A percentile compares a stretch with the other conserved stretches of the same genome.
Evolutionary conservation across 768 basidiomycete species (phyloP).

Genomic region (Hygrocybe punicea): DNA sequence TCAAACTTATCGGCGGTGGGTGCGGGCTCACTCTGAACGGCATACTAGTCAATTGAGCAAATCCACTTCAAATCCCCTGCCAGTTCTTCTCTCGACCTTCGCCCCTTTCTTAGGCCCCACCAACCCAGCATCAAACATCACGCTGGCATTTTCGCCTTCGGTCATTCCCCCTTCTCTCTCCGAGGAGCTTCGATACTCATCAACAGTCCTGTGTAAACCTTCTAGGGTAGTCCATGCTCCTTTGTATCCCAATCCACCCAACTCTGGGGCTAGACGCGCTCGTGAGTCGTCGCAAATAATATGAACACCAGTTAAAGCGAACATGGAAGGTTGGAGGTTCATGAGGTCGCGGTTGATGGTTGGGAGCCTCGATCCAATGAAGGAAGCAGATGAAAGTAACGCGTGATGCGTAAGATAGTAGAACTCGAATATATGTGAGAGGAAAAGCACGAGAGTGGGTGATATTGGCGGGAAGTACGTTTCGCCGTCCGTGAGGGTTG

Average conservation of each 20-base stretch:
- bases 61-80: not conserved
- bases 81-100: not conserved
- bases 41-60: not conserved
- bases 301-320: too few relatives aligned
- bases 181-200: slow-evolving; percentile 44
- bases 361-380: slow-evolving; percentile 5
- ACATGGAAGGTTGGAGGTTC: not conserved
- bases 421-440: slow-evolving; percentile 57
- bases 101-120: not conserved
- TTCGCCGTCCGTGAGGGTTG: slow-evolving; percentile 54
- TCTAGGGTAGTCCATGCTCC: slow-evolving; percentile 55
- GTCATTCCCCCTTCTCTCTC: slow-evolving; percentile 39
- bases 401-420: slow-evolving; percentile 39
- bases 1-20: too few relatives aligned
- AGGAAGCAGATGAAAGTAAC: too few relatives aligned
- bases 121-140: slow-evolving; percentile 32
- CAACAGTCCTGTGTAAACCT: slow-evolving; percentile 54
- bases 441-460: slow-evolving; percentile 58
- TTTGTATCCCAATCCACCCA: slow-evolving; percentile 18
- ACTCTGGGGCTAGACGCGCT: slow-evolving; percentile 11
- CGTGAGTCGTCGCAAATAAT: slow-evolving; percentile 13
- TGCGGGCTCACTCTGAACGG: too few relatives aligned
- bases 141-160: slow-evolving; percentile 44
- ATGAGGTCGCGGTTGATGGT: slow-evolving; percentile 35
- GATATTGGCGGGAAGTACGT: slow-evolving; percentile 55